phyloP scores from a whole-genome alignment of 2,329 filamentous ascomycete species.

The Cladosporium cucumerinum region DNA sequence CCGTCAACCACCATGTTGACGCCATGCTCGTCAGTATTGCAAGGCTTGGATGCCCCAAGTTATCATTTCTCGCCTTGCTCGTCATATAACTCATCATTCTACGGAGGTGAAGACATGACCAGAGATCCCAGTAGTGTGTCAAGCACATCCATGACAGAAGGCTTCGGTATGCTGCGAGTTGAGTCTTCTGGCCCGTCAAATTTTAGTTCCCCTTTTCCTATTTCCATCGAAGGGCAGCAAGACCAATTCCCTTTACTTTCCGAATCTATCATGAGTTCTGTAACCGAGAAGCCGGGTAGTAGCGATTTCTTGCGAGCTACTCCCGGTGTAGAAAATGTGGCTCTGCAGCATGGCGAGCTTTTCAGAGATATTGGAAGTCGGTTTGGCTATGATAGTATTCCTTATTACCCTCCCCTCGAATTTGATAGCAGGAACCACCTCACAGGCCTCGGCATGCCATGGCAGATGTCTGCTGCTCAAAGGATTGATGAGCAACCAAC shows the following conservation, averaged over 20 bases:
- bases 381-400: constrained; percentile 21
- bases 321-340: constrained; percentile 25
- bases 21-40: background rate
- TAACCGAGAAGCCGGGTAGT: constrained; percentile 24
- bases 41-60: background rate
- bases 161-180: constrained; percentile 44
- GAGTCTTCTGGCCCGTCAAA: constrained; percentile 30
- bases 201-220: constrained; percentile 30
- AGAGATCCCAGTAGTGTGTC: constrained; percentile 44
- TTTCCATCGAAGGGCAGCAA: constrained; percentile 27
- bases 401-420: constrained; percentile 22
- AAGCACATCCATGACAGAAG: constrained; percentile 40
- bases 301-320: constrained; percentile 23
- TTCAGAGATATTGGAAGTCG: constrained; percentile 27
- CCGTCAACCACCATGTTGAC: constrained; percentile 21
- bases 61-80: constrained; percentile 8
- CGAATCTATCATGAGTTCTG: constrained; percentile 27
- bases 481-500: background rate
- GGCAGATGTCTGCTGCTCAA: background rate
- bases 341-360: constrained; percentile 19
- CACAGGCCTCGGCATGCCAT: constrained; percentile 20
- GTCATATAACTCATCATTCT: background rate
- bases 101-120: constrained; percentile 38
- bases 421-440: constrained; percentile 1
- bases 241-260: constrained; percentile 24